A percentile compares a stretch with the other conserved stretches of the same genome.
Evolutionary conservation across 768 basidiomycete genomes (phyloP).

Genomic region (Lentinula detonsa): DNA sequence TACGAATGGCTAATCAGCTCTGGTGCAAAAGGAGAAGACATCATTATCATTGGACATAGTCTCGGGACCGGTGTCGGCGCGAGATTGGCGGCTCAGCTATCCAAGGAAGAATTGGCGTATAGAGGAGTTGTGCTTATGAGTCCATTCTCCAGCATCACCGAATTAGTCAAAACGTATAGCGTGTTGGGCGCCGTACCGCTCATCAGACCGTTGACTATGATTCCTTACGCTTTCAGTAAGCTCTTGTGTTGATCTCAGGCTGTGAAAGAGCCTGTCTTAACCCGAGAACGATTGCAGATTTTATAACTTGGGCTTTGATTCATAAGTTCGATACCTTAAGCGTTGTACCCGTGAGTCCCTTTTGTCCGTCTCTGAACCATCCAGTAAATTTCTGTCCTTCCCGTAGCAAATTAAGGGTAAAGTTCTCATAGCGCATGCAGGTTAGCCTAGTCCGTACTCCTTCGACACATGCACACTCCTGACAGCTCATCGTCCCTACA

Average conservation of each 20-base stretch:
- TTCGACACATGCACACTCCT: not conserved
- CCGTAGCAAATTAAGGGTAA: constrained; percentile 59
- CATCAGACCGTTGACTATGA: constrained; percentile 57
- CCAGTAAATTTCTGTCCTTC: not conserved
- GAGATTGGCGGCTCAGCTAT: constrained; percentile 41
- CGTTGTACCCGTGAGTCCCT: constrained; percentile 46
- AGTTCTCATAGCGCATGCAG: constrained; percentile 68
- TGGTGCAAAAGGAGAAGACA: constrained; percentile 49
- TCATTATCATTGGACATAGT: constrained; percentile 82
- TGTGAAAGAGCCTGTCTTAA: not conserved
- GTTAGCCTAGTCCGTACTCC: constrained; percentile 15
- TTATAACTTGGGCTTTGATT: constrained; percentile 46
- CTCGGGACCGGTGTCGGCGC: constrained; percentile 79
- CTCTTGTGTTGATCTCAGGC: constrained; percentile 9
- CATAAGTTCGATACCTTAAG: constrained; percentile 62
- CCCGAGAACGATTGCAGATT: constrained; percentile 26
- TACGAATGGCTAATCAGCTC: constrained; percentile 71
- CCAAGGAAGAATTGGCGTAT: constrained; percentile 30
- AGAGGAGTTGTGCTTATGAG: constrained; percentile 47
- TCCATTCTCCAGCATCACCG: constrained; percentile 54
- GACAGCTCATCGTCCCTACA: not conserved
- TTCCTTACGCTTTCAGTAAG: constrained; percentile 63
- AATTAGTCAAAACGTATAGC: constrained; percentile 61
- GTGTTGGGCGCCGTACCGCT: constrained; percentile 65
- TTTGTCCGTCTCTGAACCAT: not conserved